These are phyloP conservation scores for Boletus subparvulus DNA, from an alignment of 768 basidiomycete genomes.

Conservation along the genomic window DNA sequence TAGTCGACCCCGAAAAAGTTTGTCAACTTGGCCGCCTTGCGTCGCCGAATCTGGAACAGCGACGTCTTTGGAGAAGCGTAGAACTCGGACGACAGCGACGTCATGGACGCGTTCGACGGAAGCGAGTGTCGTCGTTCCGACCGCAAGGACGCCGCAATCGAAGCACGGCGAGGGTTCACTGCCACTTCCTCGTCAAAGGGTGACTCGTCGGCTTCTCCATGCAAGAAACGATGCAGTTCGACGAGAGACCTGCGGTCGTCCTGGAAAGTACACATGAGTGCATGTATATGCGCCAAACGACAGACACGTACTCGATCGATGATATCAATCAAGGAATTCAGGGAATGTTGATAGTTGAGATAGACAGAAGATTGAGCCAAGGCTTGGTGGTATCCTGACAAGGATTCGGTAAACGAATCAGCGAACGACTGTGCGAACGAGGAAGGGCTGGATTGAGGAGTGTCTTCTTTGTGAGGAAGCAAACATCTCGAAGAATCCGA, in stretches of 20 bases:
- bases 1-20: slow-evolving; percentile 89
- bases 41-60: slow-evolving; percentile 66
- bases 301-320: slow-evolving; percentile 63
- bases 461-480: slow-evolving; percentile 35
- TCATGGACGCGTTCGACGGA: slow-evolving; percentile 60
- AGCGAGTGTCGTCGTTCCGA: slow-evolving; percentile 71
- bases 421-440: slow-evolving; percentile 21
- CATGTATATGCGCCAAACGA: neutral
- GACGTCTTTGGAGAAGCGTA: slow-evolving; percentile 37
- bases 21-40: slow-evolving; percentile 79
- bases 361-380: slow-evolving; percentile 53
- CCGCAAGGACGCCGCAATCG: slow-evolving; percentile 42
- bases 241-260: slow-evolving; percentile 75
- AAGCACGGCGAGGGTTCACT: slow-evolving; percentile 24
- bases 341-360: slow-evolving; percentile 74
- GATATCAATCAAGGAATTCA: slow-evolving; percentile 79
- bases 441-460: slow-evolving; percentile 19
- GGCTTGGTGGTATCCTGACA: slow-evolving; percentile 18
- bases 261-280: slow-evolving; percentile 36
- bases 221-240: slow-evolving; percentile 71
- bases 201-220: slow-evolving; percentile 27
- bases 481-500: slow-evolving; percentile 60
- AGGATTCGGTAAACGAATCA: slow-evolving; percentile 18
- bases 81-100: slow-evolving; percentile 57
- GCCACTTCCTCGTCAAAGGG: slow-evolving; percentile 21